Evolutionary conservation across 768 basidiomycete genomes (phyloP).

Genomic region (Mycena floridula): DNA sequence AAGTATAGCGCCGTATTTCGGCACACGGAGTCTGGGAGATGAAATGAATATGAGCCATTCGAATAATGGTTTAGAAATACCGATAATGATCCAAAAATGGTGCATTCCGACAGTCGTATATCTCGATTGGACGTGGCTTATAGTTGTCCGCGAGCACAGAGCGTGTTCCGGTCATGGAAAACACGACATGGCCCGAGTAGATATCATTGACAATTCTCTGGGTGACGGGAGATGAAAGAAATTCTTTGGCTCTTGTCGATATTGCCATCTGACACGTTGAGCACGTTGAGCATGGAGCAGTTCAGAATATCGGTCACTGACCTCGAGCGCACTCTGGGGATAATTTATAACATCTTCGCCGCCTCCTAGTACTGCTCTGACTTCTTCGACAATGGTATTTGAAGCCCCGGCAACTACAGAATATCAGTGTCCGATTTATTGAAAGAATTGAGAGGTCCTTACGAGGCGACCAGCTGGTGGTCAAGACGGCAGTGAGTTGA

Average conservation of each 20-base stretch:
- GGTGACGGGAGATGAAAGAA: conserved; percentile 76
- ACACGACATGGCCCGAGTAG: conserved; percentile 72
- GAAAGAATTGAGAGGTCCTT: too few species aligned
- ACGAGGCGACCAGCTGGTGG: conserved; percentile 80
- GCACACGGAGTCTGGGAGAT: conserved; percentile 82
- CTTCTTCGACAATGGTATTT: conserved; percentile 56
- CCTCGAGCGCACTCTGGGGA: conserved; percentile 82
- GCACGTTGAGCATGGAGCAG: not conserved
- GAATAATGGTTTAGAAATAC: conserved; percentile 43
- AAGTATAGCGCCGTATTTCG: conserved; percentile 69
- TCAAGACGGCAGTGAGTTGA: conserved; percentile 74
- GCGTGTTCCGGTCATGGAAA: conserved; percentile 52
- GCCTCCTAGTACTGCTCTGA: conserved; percentile 52
- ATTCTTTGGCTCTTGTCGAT: conserved; percentile 75
- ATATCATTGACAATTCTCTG: conserved; percentile 88
- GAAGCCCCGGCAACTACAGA: conserved; percentile 77
- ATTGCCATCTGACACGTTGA: conserved; percentile 89
- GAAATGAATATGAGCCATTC: conserved; percentile 1
- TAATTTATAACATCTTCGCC: conserved; percentile 59
- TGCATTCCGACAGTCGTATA: conserved; percentile 60
- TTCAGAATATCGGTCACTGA: conserved; percentile 27
- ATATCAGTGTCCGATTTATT: too few species aligned
- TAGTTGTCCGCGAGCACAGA: conserved; percentile 90
- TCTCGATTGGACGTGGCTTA: conserved; percentile 67
- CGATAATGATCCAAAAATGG: conserved; percentile 84